phyloP scores from a whole-genome alignment of 805 yeast species.

The Teunomyces barrocoloradensis region DNA sequence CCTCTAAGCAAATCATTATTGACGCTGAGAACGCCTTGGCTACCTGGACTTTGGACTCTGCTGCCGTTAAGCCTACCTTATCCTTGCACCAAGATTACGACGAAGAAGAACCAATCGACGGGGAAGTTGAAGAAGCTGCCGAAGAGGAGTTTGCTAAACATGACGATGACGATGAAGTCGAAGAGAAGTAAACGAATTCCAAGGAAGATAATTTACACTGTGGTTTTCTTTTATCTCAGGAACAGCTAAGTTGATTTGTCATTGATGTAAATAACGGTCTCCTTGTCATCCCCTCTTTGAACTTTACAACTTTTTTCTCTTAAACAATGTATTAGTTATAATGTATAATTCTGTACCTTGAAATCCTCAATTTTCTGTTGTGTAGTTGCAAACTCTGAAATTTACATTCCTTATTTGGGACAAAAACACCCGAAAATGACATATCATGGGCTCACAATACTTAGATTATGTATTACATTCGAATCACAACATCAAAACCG shows the following conservation, averaged over 20 bases:
- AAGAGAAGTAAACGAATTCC: slow-evolving; percentile 1
- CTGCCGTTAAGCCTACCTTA: slow-evolving; percentile 79
- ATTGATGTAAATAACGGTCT: not conserved
- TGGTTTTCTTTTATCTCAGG: not conserved
- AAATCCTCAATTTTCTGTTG: not conserved
- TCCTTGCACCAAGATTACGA: slow-evolving; percentile 63
- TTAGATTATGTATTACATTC: not conserved
- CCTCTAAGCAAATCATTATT: slow-evolving; percentile 81
- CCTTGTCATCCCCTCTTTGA: not conserved
- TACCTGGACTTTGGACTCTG: slow-evolving; percentile 80
- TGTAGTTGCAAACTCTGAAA: not conserved
- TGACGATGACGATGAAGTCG: slow-evolving; percentile 30
- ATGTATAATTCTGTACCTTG: slow-evolving; percentile 1
- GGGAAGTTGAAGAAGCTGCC: slow-evolving; percentile 45
- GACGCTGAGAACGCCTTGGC: slow-evolving; percentile 83
- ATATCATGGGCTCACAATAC: not conserved
- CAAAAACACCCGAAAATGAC: not conserved
- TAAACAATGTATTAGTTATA: slow-evolving; percentile 3
- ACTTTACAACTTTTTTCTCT: not conserved
- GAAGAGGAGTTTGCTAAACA: slow-evolving; percentile 55
- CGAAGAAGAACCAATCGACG: slow-evolving; percentile 47
- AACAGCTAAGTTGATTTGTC: not conserved
- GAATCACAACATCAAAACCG: not conserved
- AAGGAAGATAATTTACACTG: not conserved
- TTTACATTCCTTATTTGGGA: not conserved